Percentiles rank a stretch among this genome's conserved stretches.
phyloP scores from a whole-genome alignment of 345 rosid species.

The Gossypium raimondii region DNA sequence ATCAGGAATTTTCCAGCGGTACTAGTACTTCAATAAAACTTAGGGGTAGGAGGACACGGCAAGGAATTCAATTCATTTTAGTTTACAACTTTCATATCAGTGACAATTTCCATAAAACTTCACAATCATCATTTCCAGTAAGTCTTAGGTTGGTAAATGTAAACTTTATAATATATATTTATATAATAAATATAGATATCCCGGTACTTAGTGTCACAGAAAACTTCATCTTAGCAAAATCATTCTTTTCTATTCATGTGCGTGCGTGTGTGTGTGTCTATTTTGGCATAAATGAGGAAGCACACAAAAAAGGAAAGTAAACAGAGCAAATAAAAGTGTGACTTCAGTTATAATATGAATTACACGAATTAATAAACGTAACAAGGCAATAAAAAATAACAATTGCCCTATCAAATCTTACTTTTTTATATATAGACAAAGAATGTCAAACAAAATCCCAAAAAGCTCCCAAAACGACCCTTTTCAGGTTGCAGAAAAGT shows the following conservation, averaged over 20 bases:
- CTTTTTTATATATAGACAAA: not conserved
- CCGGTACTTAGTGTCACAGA: not conserved
- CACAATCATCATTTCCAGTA: not conserved
- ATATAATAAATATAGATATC: not conserved
- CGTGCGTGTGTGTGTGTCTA: too few relatives aligned
- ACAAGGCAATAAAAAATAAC: not conserved
- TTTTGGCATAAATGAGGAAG: not conserved
- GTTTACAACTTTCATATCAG: not conserved
- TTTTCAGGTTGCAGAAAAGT: not conserved
- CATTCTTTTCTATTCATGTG: not conserved
- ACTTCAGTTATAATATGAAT: not conserved
- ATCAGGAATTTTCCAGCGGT: slow-evolving; percentile 1
- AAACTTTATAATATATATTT: not conserved
- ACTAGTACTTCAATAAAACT: not conserved
- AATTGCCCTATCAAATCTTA: not conserved
- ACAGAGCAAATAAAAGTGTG: not conserved
- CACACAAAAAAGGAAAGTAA: not conserved
- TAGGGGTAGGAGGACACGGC: not conserved
- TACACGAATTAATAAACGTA: not conserved
- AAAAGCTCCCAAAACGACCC: not conserved
- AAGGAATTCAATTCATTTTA: not conserved
- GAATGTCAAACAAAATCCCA: not conserved
- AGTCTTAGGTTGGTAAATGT: not conserved
- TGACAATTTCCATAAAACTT: not conserved
- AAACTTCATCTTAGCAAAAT: not conserved